phyloP scores from a whole-genome alignment of 805 yeast species.

The Saccharomycopsis lassenensis region DNA sequence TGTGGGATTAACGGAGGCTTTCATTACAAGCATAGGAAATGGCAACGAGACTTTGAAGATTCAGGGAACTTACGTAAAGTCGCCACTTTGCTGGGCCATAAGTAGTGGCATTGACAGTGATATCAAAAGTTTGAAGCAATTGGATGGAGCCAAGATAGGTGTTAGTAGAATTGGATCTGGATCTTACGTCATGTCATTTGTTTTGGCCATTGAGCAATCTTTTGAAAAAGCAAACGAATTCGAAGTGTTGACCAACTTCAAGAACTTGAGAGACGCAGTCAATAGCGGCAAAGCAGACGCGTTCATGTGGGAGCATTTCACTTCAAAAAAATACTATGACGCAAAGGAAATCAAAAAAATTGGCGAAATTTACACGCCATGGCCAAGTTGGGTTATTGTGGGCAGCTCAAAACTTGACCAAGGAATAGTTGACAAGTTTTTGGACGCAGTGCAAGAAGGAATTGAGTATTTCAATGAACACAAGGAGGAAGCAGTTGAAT shows the following conservation, averaged over 20 bases:
- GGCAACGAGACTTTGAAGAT: constrained; percentile 54
- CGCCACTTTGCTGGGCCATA: constrained; percentile 86
- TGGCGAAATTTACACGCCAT: constrained; percentile 87
- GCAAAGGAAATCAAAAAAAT: constrained; percentile 66
- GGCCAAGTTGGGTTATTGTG: constrained; percentile 91
- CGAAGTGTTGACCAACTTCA: constrained; percentile 54
- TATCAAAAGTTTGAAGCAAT: constrained; percentile 37
- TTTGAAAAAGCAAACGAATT: constrained; percentile 42
- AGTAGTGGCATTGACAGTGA: constrained; percentile 66
- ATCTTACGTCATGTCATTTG: constrained; percentile 84
- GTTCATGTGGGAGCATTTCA: constrained; percentile 94
- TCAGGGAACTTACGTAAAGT: constrained; percentile 72
- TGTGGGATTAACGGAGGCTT: constrained; percentile 86
- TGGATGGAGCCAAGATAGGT: constrained; percentile 57
- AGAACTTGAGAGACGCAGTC: constrained; percentile 70
- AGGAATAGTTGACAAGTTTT: constrained; percentile 29
- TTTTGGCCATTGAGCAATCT: constrained; percentile 51
- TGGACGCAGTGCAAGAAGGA: constrained; percentile 53
- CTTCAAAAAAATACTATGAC: constrained; percentile 78
- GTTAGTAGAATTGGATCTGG: constrained; percentile 87
- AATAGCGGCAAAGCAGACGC: constrained; percentile 53
- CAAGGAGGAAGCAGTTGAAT: constrained; percentile 52
- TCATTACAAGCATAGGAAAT: constrained; percentile 70
- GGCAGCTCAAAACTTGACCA: constrained; percentile 31
- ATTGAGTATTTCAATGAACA: constrained; percentile 51